These are phyloP conservation scores for Nymphaea colorata DNA, from an alignment of 164 flowering plant species.

Conservation along the genomic window DNA sequence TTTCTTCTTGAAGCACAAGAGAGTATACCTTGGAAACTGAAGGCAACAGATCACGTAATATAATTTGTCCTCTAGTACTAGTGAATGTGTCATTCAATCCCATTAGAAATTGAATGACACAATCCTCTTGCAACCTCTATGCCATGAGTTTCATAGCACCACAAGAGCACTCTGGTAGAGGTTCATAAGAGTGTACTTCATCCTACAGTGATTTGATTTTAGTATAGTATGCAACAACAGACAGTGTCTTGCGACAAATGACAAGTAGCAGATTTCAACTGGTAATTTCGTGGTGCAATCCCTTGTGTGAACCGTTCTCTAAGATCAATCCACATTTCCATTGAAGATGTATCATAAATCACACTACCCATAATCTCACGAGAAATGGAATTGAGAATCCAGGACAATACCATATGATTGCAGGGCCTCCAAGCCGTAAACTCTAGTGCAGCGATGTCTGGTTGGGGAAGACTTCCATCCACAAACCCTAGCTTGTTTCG, in stretches of 20 bases:
- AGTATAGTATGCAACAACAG: background rate
- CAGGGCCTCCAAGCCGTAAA: background rate
- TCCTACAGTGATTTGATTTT: background rate
- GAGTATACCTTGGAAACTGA: background rate
- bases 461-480: background rate
- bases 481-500: background rate
- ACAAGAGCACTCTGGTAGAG: background rate
- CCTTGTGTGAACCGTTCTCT: background rate
- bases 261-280: background rate
- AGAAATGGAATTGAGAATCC: background rate
- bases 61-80: background rate
- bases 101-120: constrained; percentile 1
- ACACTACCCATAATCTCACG: background rate
- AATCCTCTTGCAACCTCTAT: background rate
- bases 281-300: background rate
- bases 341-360: background rate
- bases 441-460: background rate
- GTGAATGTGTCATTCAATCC: background rate
- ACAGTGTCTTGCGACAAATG: background rate
- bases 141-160: background rate
- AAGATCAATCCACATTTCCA: background rate
- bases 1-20: background rate
- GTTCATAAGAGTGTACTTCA: background rate
- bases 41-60: background rate
- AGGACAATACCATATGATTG: background rate